These are phyloP conservation scores for Penicillium desertorum DNA, from an alignment of 495 filamentous ascomycete species.

Conservation along the genomic window DNA sequence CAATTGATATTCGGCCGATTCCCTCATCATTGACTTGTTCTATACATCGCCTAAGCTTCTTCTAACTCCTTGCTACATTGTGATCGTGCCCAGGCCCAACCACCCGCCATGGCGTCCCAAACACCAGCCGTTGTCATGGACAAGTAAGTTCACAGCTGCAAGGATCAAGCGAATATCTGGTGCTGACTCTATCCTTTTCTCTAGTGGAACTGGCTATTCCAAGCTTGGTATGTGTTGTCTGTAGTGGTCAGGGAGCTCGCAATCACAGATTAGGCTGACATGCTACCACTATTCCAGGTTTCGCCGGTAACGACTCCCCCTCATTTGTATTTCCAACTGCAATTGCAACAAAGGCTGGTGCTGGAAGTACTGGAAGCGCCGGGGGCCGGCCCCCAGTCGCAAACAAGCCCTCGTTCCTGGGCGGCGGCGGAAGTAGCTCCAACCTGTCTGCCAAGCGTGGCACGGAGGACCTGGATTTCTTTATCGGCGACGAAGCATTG, in stretches of 20 bases:
- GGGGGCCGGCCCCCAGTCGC: slow-evolving; percentile 86
- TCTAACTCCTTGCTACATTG: not conserved
- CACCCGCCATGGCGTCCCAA: slow-evolving; percentile 80
- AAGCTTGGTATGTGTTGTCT: slow-evolving; percentile 74
- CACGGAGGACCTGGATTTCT: slow-evolving; percentile 97
- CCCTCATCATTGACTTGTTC: slow-evolving; percentile 7
- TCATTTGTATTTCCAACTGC: slow-evolving; percentile 99
- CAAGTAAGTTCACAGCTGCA: slow-evolving; percentile 72
- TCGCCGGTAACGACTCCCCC: slow-evolving; percentile 97
- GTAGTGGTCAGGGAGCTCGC: slow-evolving; percentile 8
- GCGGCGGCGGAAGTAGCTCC: slow-evolving; percentile 77
- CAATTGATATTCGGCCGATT: slow-evolving; percentile 9
- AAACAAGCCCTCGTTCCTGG: slow-evolving; percentile 92
- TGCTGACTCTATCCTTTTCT: slow-evolving; percentile 28
- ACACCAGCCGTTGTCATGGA: slow-evolving; percentile 99
- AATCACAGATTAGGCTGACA: slow-evolving; percentile 35
- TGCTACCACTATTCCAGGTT: slow-evolving; percentile 58
- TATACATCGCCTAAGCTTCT: slow-evolving; percentile 1
- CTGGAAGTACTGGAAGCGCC: slow-evolving; percentile 66
- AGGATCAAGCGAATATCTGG: slow-evolving; percentile 11
- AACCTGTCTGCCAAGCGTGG: slow-evolving; percentile 90
- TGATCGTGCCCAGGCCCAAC: slow-evolving; percentile 17
- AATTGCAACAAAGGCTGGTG: slow-evolving; percentile 87
- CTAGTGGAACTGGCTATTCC: slow-evolving; percentile 96
- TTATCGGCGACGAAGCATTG: slow-evolving; percentile 96